Conservation (phyloP, 2,329 filamentous ascomycete species). For the Ceratocystis variospora region DNA sequence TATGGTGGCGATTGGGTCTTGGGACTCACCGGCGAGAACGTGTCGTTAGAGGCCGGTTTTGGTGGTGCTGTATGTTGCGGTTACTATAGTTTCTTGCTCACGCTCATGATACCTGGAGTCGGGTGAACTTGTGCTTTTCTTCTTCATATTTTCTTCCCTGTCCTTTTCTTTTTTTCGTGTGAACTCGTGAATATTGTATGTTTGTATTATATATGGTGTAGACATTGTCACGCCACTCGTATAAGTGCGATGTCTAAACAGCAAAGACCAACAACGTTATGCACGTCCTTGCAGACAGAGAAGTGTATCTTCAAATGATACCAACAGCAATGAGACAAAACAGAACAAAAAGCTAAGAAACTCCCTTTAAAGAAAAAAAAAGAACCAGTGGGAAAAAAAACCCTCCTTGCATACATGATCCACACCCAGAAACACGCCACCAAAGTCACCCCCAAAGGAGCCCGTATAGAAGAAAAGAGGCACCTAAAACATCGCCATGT, state of each 20-base stretch:
- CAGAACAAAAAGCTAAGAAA: background rate
- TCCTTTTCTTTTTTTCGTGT: conserved; percentile 16
- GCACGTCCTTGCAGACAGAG: background rate
- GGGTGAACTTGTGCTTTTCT: background rate
- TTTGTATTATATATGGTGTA: conserved; percentile 6
- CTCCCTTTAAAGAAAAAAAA: background rate
- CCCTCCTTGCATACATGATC: background rate
- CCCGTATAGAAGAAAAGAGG: background rate
- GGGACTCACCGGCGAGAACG: background rate
- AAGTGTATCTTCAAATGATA: background rate
- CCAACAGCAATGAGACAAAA: background rate
- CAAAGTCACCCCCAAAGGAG: background rate
- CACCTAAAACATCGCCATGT: conserved; percentile 31
- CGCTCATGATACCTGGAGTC: background rate
- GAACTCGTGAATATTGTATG: conserved; percentile 7
- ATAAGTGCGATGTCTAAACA: background rate
- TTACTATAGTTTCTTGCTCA: conserved; percentile 2
- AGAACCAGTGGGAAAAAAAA: background rate
- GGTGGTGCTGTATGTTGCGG: background rate
- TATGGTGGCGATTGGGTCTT: background rate
- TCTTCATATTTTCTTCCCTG: conserved; percentile 7
- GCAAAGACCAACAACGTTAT: background rate
- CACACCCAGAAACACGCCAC: background rate
- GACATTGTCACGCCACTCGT: conserved; percentile 1
- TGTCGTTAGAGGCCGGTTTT: background rate